Conservation (phyloP, 805 yeast genomes). For the Starmera caribaea region DNA sequence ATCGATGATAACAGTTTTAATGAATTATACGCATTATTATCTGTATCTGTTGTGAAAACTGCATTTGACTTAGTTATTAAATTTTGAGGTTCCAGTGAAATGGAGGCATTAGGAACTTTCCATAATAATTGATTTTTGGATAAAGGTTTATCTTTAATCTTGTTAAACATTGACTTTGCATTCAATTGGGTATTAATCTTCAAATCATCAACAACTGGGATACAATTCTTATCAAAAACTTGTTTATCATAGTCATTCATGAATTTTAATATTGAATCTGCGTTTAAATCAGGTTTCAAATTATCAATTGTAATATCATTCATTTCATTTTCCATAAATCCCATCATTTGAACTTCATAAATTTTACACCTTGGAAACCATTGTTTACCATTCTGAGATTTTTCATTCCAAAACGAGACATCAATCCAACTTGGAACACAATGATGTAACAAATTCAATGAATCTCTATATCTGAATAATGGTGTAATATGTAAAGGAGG, state of each 20-base stretch:
- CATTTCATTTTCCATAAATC: slow-evolving; percentile 85
- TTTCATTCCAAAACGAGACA: slow-evolving; percentile 77
- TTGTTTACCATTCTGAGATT: slow-evolving; percentile 31
- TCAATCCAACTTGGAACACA: slow-evolving; percentile 96
- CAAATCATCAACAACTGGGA: too few relatives aligned
- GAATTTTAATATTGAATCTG: slow-evolving; percentile 39
- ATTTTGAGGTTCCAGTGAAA: slow-evolving; percentile 1
- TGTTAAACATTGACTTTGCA: too few relatives aligned
- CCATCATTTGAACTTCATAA: slow-evolving; percentile 97
- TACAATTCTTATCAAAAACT: slow-evolving; percentile 27
- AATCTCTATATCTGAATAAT: slow-evolving; percentile 59
- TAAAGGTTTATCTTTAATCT: too few relatives aligned
- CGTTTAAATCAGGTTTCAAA: slow-evolving; percentile 25
- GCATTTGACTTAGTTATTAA: too few relatives aligned
- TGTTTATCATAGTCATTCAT: slow-evolving; percentile 62
- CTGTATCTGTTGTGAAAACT: too few relatives aligned
- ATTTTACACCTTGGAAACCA: slow-evolving; percentile 96
- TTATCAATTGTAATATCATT: slow-evolving; percentile 59
- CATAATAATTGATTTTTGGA: slow-evolving; percentile 12
- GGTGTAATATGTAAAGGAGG: slow-evolving; percentile 94
- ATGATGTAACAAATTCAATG: slow-evolving; percentile 41
- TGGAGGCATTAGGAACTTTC: slow-evolving; percentile 14
- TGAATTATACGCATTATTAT: too few relatives aligned
- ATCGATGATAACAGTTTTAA: too few relatives aligned
- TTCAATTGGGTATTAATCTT: neutral